A percentile compares a stretch with the other conserved stretches of the same genome.
phyloP scores from a whole-genome alignment of 2,329 filamentous ascomycete genomes.

The Malbranchea zuffiana region DNA sequence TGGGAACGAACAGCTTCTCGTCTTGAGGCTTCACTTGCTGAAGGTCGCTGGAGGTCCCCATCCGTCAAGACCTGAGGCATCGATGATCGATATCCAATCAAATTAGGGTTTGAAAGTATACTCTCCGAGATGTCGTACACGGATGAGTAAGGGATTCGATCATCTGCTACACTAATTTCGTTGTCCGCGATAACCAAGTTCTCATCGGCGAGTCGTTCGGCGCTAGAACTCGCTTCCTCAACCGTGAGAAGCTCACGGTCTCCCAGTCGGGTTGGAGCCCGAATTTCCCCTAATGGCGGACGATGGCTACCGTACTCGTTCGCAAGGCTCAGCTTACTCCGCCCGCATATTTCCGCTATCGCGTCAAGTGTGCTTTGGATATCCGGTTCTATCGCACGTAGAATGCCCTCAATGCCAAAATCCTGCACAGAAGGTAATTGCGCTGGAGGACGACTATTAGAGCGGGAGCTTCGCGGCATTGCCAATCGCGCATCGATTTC shows the following conservation, averaged over 20 bases:
- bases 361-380: conserved; percentile 49
- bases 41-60: background rate
- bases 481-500: conserved; percentile 24
- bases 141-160: conserved; percentile 26
- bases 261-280: conserved; percentile 21
- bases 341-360: conserved; percentile 53
- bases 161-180: conserved; percentile 29
- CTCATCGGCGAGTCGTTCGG: conserved; percentile 28
- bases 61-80: conserved; percentile 16
- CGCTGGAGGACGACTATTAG: conserved; percentile 18
- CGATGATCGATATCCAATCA: conserved; percentile 16
- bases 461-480: conserved; percentile 25
- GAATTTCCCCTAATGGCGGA: conserved; percentile 50
- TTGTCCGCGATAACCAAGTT: conserved; percentile 30
- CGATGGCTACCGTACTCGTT: conserved; percentile 54
- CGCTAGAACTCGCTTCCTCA: conserved; percentile 33
- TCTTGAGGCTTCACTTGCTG: background rate
- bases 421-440: conserved; percentile 40
- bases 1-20: conserved; percentile 23
- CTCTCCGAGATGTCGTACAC: conserved; percentile 31
- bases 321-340: conserved; percentile 50
- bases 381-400: conserved; percentile 48
- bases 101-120: conserved; percentile 19
- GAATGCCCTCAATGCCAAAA: conserved; percentile 47
- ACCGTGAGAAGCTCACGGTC: conserved; percentile 29